Percentiles rank a stretch among this genome's conserved stretches.
Evolutionary conservation across 805 yeast species (phyloP).

Genomic region (Candida maesae): DNA sequence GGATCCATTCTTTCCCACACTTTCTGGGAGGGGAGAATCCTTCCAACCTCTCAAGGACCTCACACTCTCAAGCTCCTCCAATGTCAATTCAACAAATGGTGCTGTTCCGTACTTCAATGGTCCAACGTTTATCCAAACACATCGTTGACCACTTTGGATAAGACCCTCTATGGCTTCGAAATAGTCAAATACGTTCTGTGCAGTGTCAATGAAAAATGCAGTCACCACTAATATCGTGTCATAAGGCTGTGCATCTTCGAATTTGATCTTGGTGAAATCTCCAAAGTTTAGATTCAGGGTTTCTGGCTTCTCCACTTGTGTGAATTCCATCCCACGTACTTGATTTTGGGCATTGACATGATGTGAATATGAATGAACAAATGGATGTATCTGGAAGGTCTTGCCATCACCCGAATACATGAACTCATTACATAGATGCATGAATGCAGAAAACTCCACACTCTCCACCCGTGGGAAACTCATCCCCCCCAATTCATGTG

Average conservation of each 20-base stretch:
- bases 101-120: conserved; percentile 92
- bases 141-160: conserved; percentile 37
- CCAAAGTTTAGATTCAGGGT: conserved; percentile 49
- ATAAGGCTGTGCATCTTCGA: conserved; percentile 28
- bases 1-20: conserved; percentile 32
- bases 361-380: conserved; percentile 65
- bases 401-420: conserved; percentile 35
- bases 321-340: conserved; percentile 37
- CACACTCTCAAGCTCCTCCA: conserved; percentile 60
- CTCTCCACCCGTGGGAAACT: conserved; percentile 55
- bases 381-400: conserved; percentile 41
- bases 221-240: conserved; percentile 56
- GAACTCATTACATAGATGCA: conserved; percentile 67
- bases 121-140: conserved; percentile 86
- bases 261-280: conserved; percentile 58
- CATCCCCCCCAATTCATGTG: conserved; percentile 53
- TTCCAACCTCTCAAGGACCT: conserved; percentile 64
- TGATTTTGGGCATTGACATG: conserved; percentile 50
- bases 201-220: conserved; percentile 87
- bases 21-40: too few relatives aligned
- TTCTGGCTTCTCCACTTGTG: conserved; percentile 37
- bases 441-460: conserved; percentile 70
- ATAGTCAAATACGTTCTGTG: conserved; percentile 78
- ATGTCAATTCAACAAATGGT: conserved; percentile 67
- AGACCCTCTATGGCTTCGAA: conserved; percentile 57